These are phyloP conservation scores for Pichia sp. DNA, from an alignment of 1,139 yeast species.

Conservation along the genomic window DNA sequence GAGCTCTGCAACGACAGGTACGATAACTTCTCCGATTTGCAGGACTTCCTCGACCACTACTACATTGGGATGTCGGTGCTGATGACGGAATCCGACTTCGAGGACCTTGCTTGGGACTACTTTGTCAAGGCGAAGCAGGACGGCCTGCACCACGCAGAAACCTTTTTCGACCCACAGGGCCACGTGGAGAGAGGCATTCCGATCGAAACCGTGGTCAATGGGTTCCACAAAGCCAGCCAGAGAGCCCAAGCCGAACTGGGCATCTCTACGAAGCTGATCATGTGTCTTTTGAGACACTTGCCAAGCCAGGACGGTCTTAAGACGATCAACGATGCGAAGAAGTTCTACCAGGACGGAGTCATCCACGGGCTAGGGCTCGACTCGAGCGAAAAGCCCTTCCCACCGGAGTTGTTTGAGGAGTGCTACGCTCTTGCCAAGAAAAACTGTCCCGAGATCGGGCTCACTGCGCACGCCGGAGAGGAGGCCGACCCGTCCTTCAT, in stretches of 20 bases:
- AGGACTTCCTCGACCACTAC: constrained; percentile 72
- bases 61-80: constrained; percentile 76
- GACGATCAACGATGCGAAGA: constrained; percentile 49
- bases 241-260: constrained; percentile 56
- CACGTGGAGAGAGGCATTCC: constrained; percentile 64
- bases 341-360: constrained; percentile 48
- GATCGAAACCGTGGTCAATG: constrained; percentile 56
- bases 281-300: constrained; percentile 75
- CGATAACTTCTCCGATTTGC: constrained; percentile 56
- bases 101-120: constrained; percentile 68
- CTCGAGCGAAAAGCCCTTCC: constrained; percentile 70
- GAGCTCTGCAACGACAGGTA: constrained; percentile 51
- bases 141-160: constrained; percentile 54
- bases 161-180: constrained; percentile 81
- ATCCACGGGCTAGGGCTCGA: constrained; percentile 75
- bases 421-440: constrained; percentile 49
- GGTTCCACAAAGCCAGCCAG: constrained; percentile 59
- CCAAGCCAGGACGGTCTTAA: constrained; percentile 54
- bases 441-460: constrained; percentile 46
- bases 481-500: constrained; percentile 74
- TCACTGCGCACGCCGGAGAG: constrained; percentile 87
- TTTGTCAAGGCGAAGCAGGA: constrained; percentile 57
- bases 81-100: constrained; percentile 61
- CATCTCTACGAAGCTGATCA: constrained; percentile 62
- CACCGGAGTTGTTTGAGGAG: constrained; percentile 61